Conservation (phyloP, 2,329 filamentous ascomycete genomes). For the Pezicula radicicola region DNA sequence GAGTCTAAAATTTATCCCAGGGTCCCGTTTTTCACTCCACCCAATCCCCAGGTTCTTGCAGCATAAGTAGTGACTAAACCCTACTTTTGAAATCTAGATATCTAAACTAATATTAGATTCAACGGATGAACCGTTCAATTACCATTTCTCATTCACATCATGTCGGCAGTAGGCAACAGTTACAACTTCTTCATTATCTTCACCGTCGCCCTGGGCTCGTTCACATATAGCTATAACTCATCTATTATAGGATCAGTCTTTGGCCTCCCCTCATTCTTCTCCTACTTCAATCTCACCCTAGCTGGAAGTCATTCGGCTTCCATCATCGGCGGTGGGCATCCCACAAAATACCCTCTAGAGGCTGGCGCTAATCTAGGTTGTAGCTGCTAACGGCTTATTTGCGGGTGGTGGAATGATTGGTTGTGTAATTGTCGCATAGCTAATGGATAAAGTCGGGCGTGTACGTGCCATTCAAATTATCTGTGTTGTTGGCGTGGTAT, state of each 20-base stretch:
- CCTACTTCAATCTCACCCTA: conserved; percentile 2
- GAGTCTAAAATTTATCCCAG: too few relatives aligned
- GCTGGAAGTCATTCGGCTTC: neutral
- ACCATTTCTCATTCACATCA: too few relatives aligned
- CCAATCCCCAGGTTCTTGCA: too few relatives aligned
- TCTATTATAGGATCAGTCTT: conserved; percentile 5
- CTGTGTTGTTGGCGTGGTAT: conserved; percentile 10
- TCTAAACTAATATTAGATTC: too few relatives aligned
- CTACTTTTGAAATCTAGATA: too few relatives aligned
- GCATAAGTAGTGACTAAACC: too few relatives aligned
- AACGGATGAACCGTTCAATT: too few relatives aligned
- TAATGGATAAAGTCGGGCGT: conserved; percentile 8
- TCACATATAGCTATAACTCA: conserved; percentile 9
- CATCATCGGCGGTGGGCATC: neutral
- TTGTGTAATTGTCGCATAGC: conserved; percentile 1
- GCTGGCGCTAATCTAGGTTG: neutral
- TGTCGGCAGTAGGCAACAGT: neutral
- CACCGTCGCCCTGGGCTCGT: conserved; percentile 5
- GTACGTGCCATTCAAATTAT: conserved; percentile 6
- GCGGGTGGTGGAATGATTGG: conserved; percentile 8
- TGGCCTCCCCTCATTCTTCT: conserved; percentile 5
- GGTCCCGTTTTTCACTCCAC: too few relatives aligned
- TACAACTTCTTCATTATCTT: conserved; percentile 6
- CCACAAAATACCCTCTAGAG: neutral
- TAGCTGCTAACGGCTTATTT: conserved; percentile 10